Evolutionary conservation across 2,329 filamentous ascomycete species (phyloP).

Genomic region (Ambrosiella cleistominuta): DNA sequence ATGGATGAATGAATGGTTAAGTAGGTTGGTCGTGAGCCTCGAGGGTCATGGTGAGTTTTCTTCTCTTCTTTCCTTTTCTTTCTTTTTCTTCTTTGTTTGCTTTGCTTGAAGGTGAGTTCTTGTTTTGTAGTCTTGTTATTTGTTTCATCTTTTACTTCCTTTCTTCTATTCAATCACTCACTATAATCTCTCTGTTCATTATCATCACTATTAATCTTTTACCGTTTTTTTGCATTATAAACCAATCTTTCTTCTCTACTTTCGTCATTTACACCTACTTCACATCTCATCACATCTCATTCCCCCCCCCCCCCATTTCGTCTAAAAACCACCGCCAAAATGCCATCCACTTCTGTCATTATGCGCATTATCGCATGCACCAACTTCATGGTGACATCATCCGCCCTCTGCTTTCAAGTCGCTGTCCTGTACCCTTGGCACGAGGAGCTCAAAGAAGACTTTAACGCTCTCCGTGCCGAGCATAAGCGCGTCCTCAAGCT

Average conservation of each 20-base stretch:
- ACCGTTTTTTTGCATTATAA: neutral
- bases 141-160: neutral
- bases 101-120: neutral
- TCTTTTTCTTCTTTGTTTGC: neutral
- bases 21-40: neutral
- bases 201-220: neutral
- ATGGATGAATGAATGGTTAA: neutral
- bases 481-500: constrained; percentile 27
- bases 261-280: too few relatives aligned
- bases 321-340: constrained; percentile 2
- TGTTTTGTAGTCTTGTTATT: neutral
- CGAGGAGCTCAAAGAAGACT: constrained; percentile 44
- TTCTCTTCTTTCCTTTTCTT: neutral
- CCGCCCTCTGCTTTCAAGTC: constrained; percentile 49
- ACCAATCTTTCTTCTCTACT: too few relatives aligned
- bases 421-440: constrained; percentile 57
- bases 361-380: constrained; percentile 37
- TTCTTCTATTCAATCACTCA: neutral
- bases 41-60: neutral
- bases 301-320: neutral
- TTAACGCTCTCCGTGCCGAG: constrained; percentile 40
- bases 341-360: constrained; percentile 14
- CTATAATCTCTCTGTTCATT: neutral
- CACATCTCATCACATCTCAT: neutral
- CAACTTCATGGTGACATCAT: constrained; percentile 48